Conservation (phyloP, 192 early-diverging fungal genomes). For the Funneliformis geosporum region DNA sequence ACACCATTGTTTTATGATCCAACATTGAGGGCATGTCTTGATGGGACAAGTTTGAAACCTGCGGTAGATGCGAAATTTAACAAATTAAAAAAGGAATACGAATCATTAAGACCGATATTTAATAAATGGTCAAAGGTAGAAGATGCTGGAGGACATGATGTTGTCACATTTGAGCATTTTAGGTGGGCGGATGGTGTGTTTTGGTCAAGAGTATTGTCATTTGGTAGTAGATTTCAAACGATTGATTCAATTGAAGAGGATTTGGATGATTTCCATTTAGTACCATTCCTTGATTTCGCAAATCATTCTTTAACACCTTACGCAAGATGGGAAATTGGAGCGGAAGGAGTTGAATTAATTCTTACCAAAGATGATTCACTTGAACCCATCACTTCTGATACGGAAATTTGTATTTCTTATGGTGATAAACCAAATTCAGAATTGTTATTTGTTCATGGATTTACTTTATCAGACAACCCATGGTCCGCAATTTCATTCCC, state of each 20-base stretch:
- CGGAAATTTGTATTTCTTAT: conserved; percentile 66
- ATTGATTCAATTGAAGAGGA: not conserved
- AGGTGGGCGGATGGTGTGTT: conserved; percentile 70
- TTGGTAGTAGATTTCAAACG: conserved; percentile 43
- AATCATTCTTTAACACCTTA: conserved; percentile 61
- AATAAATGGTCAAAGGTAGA: conserved; percentile 37
- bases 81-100: conserved; percentile 51
- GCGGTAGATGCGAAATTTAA: conserved; percentile 54
- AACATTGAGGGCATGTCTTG: conserved; percentile 44
- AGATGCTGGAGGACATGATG: not conserved
- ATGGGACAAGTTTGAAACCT: conserved; percentile 54
- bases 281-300: conserved; percentile 73
- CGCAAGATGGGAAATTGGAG: conserved; percentile 57
- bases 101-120: conserved; percentile 27
- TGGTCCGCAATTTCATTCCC: conserved; percentile 21
- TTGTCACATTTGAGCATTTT: conserved; percentile 48
- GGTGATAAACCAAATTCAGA: conserved; percentile 72
- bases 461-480: conserved; percentile 57
- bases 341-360: conserved; percentile 40
- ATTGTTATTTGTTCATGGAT: conserved; percentile 71
- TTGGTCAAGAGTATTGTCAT: conserved; percentile 68
- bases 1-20: conserved; percentile 39
- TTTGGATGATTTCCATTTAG: conserved; percentile 54
- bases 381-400: conserved; percentile 13
- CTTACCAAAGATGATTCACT: conserved; percentile 25